Percentiles rank a stretch among this genome's conserved stretches.
Conservation (phyloP, 371 early-diverging fungal genomes). For the Mortierella sp. region DNA sequence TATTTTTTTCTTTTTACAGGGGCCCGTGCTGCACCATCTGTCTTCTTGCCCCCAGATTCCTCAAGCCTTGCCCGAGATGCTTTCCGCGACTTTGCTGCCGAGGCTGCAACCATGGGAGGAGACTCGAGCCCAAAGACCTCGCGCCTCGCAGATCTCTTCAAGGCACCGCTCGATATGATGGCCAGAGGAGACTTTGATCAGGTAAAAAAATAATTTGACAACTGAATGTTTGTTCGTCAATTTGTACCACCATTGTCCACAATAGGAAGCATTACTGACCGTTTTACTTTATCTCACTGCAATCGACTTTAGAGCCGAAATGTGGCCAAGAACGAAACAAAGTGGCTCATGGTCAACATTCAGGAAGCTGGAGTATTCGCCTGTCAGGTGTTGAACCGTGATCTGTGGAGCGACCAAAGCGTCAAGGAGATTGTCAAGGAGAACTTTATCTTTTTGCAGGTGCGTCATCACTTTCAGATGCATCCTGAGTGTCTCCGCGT, state of each 20-base stretch:
- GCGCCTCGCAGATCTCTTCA: constrained; percentile 82
- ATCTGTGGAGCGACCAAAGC: constrained; percentile 87
- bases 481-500: background rate
- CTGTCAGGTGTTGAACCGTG: constrained; percentile 92
- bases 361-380: constrained; percentile 88
- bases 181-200: constrained; percentile 81
- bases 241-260: background rate
- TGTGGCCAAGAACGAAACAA: constrained; percentile 71
- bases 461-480: constrained; percentile 36
- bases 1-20: constrained; percentile 14
- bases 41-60: constrained; percentile 59
- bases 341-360: constrained; percentile 92
- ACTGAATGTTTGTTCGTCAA: background rate
- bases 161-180: constrained; percentile 92
- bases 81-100: constrained; percentile 61
- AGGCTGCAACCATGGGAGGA: constrained; percentile 59
- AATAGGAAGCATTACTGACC: background rate
- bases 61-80: constrained; percentile 56
- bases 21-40: constrained; percentile 36
- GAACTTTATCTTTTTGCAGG: constrained; percentile 89
- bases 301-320: constrained; percentile 72
- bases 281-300: too few relatives aligned
- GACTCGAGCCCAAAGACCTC: constrained; percentile 60
- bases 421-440: constrained; percentile 84
- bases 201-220: constrained; percentile 46